A percentile compares a stretch with the other conserved stretches of the same genome.
These are phyloP conservation scores for Adansonia digitata DNA, from an alignment of 345 rosid species.

Conservation along the genomic window DNA sequence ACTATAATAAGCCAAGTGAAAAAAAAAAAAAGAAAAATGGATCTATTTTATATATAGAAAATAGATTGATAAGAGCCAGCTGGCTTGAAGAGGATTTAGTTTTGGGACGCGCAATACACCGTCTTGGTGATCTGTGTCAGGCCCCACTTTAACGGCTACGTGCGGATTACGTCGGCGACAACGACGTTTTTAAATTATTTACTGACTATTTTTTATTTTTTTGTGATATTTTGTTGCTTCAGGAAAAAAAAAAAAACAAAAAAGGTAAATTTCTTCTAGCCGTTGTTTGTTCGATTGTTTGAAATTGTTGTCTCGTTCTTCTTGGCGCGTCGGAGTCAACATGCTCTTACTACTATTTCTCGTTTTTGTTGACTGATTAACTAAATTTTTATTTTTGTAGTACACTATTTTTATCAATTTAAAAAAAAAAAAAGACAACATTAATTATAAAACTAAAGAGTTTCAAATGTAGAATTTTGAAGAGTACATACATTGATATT, in stretches of 20 bases:
- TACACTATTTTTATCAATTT: no score
- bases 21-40: no score
- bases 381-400: not conserved
- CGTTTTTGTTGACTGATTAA: no score
- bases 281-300: not conserved
- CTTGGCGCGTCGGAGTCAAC: not conserved
- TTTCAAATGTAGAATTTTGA: no score
- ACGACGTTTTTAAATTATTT: conserved; percentile 13
- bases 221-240: not conserved
- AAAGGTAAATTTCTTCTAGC: not conserved
- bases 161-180: conserved; percentile 18
- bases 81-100: not conserved
- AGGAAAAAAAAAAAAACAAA: not conserved
- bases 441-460: no score
- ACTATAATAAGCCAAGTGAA: not conserved
- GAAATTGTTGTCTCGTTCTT: no score
- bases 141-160: conserved; percentile 33
- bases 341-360: not conserved
- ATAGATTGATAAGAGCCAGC: not conserved
- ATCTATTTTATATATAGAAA: not conserved
- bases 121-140: not conserved
- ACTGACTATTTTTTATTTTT: not conserved
- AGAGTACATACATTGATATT: no score
- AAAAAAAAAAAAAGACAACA: no score
- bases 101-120: not conserved